Conservation (phyloP, 768 basidiomycete species). For the Exsudoporus frostii region DNA sequence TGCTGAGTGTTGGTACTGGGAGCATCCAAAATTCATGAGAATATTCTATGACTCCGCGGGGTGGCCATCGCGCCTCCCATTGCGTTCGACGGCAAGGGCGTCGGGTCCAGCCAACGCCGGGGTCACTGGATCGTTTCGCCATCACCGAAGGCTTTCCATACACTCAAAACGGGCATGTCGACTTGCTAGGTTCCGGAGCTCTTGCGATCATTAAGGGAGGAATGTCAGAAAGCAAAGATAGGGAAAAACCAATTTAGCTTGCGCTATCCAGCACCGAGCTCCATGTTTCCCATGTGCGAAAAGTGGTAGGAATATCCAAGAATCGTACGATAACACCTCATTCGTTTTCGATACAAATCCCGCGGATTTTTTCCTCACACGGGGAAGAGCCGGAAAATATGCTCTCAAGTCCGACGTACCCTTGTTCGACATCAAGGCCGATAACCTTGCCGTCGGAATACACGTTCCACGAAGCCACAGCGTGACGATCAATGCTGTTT, state of each 20-base stretch:
- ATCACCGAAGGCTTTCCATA: not conserved
- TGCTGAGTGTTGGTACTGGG: not conserved
- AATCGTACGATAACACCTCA: not conserved
- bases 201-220: slow-evolving; percentile 19
- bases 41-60: not conserved
- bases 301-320: not conserved
- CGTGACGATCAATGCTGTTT: not conserved
- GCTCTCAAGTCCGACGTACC: no score
- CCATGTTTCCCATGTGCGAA: slow-evolving; percentile 1
- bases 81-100: not conserved
- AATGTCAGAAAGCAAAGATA: not conserved
- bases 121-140: not conserved
- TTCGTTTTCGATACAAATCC: not conserved
- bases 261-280: not conserved
- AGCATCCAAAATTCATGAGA: not conserved
- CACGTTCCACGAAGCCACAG: not conserved
- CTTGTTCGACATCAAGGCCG: not conserved
- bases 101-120: not conserved
- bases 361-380: not conserved
- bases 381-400: not conserved
- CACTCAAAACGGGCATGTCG: not conserved
- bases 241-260: not conserved
- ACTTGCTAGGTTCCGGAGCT: not conserved
- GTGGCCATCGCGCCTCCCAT: not conserved
- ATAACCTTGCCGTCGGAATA: not conserved